Evolutionary conservation across 306 rosid species (phyloP).

Genomic region (Castanospermum australe): DNA sequence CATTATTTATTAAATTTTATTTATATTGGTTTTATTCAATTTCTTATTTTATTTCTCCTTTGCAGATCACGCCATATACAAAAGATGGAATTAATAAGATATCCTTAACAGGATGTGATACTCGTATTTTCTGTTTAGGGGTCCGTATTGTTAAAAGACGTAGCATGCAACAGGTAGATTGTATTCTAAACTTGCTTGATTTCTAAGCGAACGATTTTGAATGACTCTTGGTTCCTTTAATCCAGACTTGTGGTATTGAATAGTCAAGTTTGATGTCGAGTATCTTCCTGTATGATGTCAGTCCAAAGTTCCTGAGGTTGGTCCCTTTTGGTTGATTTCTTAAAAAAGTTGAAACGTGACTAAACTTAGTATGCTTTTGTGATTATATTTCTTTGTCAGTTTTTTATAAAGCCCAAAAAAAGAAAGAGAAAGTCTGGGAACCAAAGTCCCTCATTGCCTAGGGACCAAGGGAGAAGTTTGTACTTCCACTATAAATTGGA

Average conservation of each 20-base stretch:
- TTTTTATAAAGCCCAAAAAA: neutral
- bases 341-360: neutral
- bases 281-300: neutral
- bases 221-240: constrained; percentile 19
- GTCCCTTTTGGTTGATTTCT: constrained; percentile 18
- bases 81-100: constrained; percentile 94
- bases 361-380: neutral
- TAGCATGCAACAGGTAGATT: constrained; percentile 76
- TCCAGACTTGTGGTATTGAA: neutral
- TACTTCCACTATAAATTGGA: neutral
- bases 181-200: constrained; percentile 10
- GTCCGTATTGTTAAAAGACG: constrained; percentile 90
- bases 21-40: constrained; percentile 20
- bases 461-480: neutral
- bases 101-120: constrained; percentile 81
- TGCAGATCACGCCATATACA: constrained; percentile 78
- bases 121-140: constrained; percentile 88
- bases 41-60: constrained; percentile 28
- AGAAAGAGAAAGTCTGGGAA: neutral
- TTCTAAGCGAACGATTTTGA: neutral
- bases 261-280: constrained; percentile 1
- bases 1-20: neutral
- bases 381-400: neutral
- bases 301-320: neutral
- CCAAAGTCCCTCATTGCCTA: neutral